Evolutionary conservation across 306 rosid species (phyloP), one percentile per base, ranked within the genome.

Genomic region (Malus sieversii): DNA sequence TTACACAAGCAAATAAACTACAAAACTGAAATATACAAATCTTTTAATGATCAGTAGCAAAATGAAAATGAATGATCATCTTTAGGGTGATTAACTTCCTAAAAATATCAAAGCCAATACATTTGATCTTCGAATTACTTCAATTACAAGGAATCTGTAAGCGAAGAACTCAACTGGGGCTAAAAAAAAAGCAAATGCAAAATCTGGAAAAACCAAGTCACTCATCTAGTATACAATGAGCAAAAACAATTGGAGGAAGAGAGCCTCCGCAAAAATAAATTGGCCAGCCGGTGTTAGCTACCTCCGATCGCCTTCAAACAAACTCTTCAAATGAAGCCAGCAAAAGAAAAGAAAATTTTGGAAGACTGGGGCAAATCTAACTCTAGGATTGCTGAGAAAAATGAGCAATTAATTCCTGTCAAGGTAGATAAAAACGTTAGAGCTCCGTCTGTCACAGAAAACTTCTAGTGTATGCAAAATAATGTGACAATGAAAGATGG

Each of bases 391-490:
- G 87, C 85, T 85, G 82, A 57, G 88, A 80, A 79, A 82, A 78
- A 66, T 74, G 90, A 27, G 87, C n/a, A 25, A 84, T 60, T 58
- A 94, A 73, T 86, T 94, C 98, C 98, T 94, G 97, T 65, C 69
- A 60, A 80, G 52, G 68, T 60, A 68, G 8, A 30, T 35, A 35
- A 64, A 67, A 46, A 58, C 25, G 75, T 82, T 75, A 82, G 60
- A 45, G 52, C 57, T 58, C 68, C 67, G 11, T 46, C 9, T 35
- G 57, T 69, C 59, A 27, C 38, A 18, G n/a, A 15, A 29, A 30
- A 25, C 35, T 58, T 52, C 55, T 51, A 69, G 20, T 44, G 35
- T 27, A 77, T 52, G 61, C 73, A 74, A n/a, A 75, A 45, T 59
- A 8, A 52, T 64, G 30, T 20, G 35, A 48, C 14, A 60, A 48